phyloP scores from a whole-genome alignment of 352 stramenopile species.

The Aphanomyces euteiches region DNA sequence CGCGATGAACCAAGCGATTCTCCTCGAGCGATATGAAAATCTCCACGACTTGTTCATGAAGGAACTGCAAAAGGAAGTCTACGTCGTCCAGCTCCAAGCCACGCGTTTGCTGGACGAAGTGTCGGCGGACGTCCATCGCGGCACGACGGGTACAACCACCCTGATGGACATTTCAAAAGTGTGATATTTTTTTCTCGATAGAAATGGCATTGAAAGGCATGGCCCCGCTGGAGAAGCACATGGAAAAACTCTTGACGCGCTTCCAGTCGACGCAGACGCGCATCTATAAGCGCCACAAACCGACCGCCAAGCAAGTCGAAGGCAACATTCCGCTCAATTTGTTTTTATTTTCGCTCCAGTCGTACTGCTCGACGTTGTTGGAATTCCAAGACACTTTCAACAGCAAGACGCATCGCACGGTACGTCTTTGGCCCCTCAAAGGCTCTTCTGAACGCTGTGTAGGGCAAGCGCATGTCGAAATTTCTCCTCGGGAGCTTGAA shows the following conservation, averaged over 20 bases:
- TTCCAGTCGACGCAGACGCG: slow-evolving; percentile 60
- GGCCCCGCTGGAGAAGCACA: slow-evolving; percentile 46
- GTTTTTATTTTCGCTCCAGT: slow-evolving; percentile 80
- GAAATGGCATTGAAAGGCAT: slow-evolving; percentile 52
- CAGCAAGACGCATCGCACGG: slow-evolving; percentile 46
- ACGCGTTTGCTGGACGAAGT: slow-evolving; percentile 70
- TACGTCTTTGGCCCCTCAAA: slow-evolving; percentile 34
- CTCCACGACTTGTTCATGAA: slow-evolving; percentile 78
- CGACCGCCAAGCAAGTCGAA: slow-evolving; percentile 59
- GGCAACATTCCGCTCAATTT: slow-evolving; percentile 74
- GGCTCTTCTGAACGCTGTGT: slow-evolving; percentile 36
- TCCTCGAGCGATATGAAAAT: slow-evolving; percentile 68
- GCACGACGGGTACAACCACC: slow-evolving; percentile 36
- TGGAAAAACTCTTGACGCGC: slow-evolving; percentile 59
- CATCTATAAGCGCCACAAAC: slow-evolving; percentile 46
- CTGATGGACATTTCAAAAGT: not conserved
- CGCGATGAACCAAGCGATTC: slow-evolving; percentile 73
- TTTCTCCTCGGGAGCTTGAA: slow-evolving; percentile 6
- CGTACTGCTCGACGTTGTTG: slow-evolving; percentile 67
- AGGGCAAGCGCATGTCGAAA: slow-evolving; percentile 37
- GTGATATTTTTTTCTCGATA: slow-evolving; percentile 11
- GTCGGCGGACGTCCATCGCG: slow-evolving; percentile 52
- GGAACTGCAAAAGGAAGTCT: slow-evolving; percentile 70
- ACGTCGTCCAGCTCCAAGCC: slow-evolving; percentile 64
- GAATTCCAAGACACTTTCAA: slow-evolving; percentile 65